Base-by-base conservation (phyloP, 306 rosid genomes). In the Gynostemma pentaphyllum region DNA sequence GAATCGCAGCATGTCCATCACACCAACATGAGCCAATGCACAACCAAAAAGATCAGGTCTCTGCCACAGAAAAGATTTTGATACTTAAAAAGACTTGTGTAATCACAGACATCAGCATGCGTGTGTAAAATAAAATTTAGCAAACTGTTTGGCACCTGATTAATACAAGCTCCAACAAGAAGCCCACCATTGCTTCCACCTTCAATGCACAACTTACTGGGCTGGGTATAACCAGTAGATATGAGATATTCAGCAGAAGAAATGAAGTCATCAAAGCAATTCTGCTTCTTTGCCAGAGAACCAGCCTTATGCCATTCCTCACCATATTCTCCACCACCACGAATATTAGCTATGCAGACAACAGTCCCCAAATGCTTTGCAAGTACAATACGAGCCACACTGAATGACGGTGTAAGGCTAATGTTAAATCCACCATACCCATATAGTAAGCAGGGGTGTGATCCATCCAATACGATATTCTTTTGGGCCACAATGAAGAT, bases 271-370 rank as follows among this genome's bases (percentile, higher is more conserved):
- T 92, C 90, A 72, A 88, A 88, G 76, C 99, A 92, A 71, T 81
- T 92, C 78, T 92, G 99, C 81, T 92, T 92, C 47, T 70, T 86
- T 7, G 84, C 78, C 45, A 92, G 99, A 55, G 96, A 80, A 15
- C 96, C 99, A 61, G 94, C 87, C 83, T 86, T 92, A 70, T 92
- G 99, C 99, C 99, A 92, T 68, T 92, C 90, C 83, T 92, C 96
- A 60, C 99, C 99, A 39, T 88, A 92, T 70, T 92, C 99, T 51
- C 99, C 99, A 70, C 99, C 99, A 23, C 99, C 99, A 46, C 96
- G 96, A 62, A 92, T 88, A 75, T 92, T 88, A 60, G 95, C 99
- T 76, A 88, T 45, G 85, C 90, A 79, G 79, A 64, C 81, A 75
- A 92, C 87, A 67, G 47, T 77, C 59, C 90, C 99, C 47, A 92